Base-by-base conservation (phyloP, 2,329 filamentous ascomycete genomes). In the Sporothrix dimorphospora region DNA sequence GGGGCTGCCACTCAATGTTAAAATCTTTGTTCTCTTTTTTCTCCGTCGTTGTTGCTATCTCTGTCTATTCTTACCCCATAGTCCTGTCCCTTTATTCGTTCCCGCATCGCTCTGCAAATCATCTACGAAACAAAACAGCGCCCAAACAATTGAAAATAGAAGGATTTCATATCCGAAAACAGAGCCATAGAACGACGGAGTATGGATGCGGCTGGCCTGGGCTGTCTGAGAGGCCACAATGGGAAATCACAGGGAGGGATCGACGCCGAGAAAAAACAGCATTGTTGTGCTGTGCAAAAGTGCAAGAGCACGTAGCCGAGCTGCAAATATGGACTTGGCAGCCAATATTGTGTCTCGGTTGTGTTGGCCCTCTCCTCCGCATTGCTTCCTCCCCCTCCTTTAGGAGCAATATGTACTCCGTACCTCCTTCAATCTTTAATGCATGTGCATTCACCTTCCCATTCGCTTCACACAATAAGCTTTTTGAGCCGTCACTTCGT, bases 81-180 rank as follows among this genome's bases (percentile, higher is more conserved):
- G 6, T 34, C 30, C 19, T 55, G n/a, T 8, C 53, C 24, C 30
- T 4, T 30, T 16, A 19, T 30, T 30, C 1, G 8, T 34, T 27
- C 30, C 21, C 61, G 8, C 16, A 24, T 27, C 30, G 30, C 34
- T 40, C 34, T 49, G 47, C 12, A 19, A 40, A 38, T 53, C 65
- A 53, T 68, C 65, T 40, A 11, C 45, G 11, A 68, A 68, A 40
- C 65, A 40, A 68, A 53, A 68, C 65, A 68, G 19, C 16, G 30
- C 45, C 30, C 47, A 53, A 40, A 68, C 30, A 40, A 16, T 68
- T 53, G 27, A 42, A 16, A 66, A 49, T 19, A 68, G 65, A 5
- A 59, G 24, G n/a, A 14, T 27, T 4, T 42, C n/a, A 8, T 70
- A 55, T 68, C 27, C 2, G 27, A 51, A 34, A 24, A 11, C 16